Evolutionary conservation across 2,329 filamentous ascomycete genomes (phyloP).

Genomic region (Epichloe sp.): DNA sequence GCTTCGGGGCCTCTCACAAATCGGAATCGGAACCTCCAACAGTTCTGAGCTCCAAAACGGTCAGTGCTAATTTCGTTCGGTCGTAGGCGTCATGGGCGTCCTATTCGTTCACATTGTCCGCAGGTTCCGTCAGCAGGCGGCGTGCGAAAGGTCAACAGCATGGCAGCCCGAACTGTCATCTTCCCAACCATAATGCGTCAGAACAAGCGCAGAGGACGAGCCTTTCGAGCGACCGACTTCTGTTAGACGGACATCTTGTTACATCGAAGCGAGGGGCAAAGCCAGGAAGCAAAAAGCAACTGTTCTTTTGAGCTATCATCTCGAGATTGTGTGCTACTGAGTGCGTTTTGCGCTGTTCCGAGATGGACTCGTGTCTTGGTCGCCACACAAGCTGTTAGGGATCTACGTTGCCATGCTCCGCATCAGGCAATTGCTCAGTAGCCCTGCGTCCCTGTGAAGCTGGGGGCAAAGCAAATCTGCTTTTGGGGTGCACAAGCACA

Average conservation of each 20-base stretch:
- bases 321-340: neutral
- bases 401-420: neutral
- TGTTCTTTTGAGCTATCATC: neutral
- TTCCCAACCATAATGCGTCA: neutral
- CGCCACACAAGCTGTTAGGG: neutral
- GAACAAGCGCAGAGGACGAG: neutral
- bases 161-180: neutral
- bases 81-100: neutral
- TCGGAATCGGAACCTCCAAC: neutral
- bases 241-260: neutral
- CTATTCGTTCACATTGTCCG: neutral
- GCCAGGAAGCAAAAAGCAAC: neutral
- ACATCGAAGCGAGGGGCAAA: constrained; percentile 1
- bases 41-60: neutral
- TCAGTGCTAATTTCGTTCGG: neutral
- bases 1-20: neutral
- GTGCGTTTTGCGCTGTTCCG: neutral
- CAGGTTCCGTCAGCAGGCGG: neutral
- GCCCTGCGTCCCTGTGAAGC: neutral
- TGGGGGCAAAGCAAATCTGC: neutral
- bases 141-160: neutral
- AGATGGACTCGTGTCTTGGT: neutral
- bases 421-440: neutral
- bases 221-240: neutral
- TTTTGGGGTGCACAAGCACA: neutral